phyloP scores from a whole-genome alignment of 2,329 filamentous ascomycete genomes.

The Phyllosticta paracitricarpa region DNA sequence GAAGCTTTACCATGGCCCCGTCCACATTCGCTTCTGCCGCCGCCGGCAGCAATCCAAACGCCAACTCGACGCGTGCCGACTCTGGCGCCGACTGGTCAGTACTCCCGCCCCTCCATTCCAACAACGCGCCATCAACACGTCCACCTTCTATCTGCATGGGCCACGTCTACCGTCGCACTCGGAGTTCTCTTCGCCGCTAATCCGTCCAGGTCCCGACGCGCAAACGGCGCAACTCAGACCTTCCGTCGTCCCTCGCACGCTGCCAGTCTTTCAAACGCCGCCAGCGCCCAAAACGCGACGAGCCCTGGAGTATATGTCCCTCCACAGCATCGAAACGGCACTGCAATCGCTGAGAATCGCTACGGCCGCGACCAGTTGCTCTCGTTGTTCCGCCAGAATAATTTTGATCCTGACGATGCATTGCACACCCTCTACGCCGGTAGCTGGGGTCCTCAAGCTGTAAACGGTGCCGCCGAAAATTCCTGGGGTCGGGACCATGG shows the following conservation, averaged over 20 bases:
- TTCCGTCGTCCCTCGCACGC: slow-evolving; percentile 55
- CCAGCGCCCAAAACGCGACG: slow-evolving; percentile 20
- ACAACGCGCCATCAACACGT: slow-evolving; percentile 12
- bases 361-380: slow-evolving; percentile 75
- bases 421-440: slow-evolving; percentile 60
- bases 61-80: slow-evolving; percentile 33
- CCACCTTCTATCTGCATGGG: neutral
- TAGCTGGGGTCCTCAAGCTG: slow-evolving; percentile 67
- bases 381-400: slow-evolving; percentile 56
- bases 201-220: slow-evolving; percentile 47
- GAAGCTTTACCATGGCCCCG: slow-evolving; percentile 30
- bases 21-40: slow-evolving; percentile 42
- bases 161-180: neutral
- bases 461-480: slow-evolving; percentile 48
- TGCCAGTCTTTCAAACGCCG: slow-evolving; percentile 38
- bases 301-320: slow-evolving; percentile 48
- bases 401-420: slow-evolving; percentile 45
- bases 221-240: slow-evolving; percentile 57
- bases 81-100: slow-evolving; percentile 38
- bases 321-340: slow-evolving; percentile 49
- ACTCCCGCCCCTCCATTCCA: slow-evolving; percentile 1
- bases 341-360: slow-evolving; percentile 43
- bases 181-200: neutral
- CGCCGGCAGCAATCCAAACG: slow-evolving; percentile 29
- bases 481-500: slow-evolving; percentile 71